Evolutionary conservation across 2,329 filamentous ascomycete genomes (phyloP), one percentile per base, ranked within the genome.

Genomic region (Aspergillus pseudoterreus): DNA sequence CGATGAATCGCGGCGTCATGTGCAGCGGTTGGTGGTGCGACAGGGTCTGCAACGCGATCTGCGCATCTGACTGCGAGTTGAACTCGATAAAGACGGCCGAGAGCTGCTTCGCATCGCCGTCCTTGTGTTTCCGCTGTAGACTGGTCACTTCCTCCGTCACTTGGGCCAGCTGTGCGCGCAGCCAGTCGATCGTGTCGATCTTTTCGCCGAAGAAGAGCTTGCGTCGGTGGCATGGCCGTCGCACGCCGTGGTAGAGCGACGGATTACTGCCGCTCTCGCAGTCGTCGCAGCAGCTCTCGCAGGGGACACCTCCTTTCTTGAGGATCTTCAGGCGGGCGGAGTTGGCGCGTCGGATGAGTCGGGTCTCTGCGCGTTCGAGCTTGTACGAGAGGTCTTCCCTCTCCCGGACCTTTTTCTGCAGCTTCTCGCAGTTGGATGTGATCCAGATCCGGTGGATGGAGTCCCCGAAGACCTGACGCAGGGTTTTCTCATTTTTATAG

Each of bases 81-180:
- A 96, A 99, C 67, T 97, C 92, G 62, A 97, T 84, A 60, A 99
- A 99, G 8, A 92, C 88, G 17, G 90, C 87, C 10, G 86, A 82
- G 10, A 90, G 75, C 54, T 82, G 80, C 56, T 84, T 82, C 43
- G 78, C 83, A 17, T 87, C 79, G 35, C 86, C 82, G 15, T 77
- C 72, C 45, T 78, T 80, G 63, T 91, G 87, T 32, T 80, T 78
- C 39, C 76, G 77, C 65, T 94, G 89, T 11, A 82, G 77, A 17
- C 77, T 72, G 14, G 85, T 77, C n/a, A 90, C 84, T 51, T 87
- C 79, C 4, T 87, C 82, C 44, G 90, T 83, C 32, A 92, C 79
- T 32, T 82, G 82, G 45, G 84, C 80, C 17, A 96, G 80, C 67
- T 92, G 85, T 2, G 78, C 75, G 44, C 92, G 88, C 57, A 85